Base-by-base conservation (phyloP, 2,329 filamentous ascomycete genomes). In the Penicillium sp. region DNA sequence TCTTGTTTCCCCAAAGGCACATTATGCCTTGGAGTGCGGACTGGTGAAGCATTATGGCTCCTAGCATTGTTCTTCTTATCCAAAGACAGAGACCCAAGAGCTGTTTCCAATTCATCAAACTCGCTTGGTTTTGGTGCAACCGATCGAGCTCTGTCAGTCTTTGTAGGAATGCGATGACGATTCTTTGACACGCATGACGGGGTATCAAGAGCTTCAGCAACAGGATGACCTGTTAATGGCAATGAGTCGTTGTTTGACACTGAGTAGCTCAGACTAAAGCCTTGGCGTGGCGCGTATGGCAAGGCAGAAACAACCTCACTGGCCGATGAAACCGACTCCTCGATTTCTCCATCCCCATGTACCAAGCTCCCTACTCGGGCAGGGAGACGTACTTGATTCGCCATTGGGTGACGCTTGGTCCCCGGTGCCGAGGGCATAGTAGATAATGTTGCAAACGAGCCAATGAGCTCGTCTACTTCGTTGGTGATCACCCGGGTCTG, bases 221-320 rank as follows among this genome's bases (percentile, higher is more conserved):
- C 6, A 3, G 12, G 4, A 7, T 34, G n/a, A n/a, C n/a, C 16
- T 11, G 38, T n/a, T 3, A 14, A 2, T 26, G 15, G 14, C 29
- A 32, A 17, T 25, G 35, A 35, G 10, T 39, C 41, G 22, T 47
- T 49, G 10, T 40, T 48, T 12, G 44, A 37, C 37, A 50, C 47
- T n/a, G 54, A 54, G 34, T 53, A 54, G 22, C 52, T 58, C 15
- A 59, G 47, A 11, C 34, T 51, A 17, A 55, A 42, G 25, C 35
- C 26, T 14, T 27, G 13, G 5, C 5, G 18, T 5, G 18, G 18
- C 5, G 18, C 9, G 9, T 22, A 9, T n/a, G n/a, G n/a, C n/a
- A n/a, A n/a, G n/a, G n/a, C n/a, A n/a, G n/a, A n/a, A n/a, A n/a
- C n/a, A n/a, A n/a, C n/a, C n/a, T 48, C 45, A 15, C 35, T 11